Conservation (phyloP, 1,284 basidiomycete genomes). For the Tilletia setariae region DNA sequence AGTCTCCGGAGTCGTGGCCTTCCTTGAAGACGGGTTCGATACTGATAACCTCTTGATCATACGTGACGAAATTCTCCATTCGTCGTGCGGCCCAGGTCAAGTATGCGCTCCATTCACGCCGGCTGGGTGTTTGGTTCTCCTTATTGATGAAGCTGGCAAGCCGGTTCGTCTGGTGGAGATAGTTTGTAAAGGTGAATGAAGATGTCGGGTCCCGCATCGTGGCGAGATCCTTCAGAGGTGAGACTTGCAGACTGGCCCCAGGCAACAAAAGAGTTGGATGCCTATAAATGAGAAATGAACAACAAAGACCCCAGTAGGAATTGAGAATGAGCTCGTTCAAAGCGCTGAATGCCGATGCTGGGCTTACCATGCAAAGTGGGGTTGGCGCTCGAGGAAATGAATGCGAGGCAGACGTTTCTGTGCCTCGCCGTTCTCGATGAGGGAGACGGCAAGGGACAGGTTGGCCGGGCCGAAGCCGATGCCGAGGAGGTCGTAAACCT, state of each 20-base stretch:
- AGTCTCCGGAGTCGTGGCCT: slow-evolving; percentile 13
- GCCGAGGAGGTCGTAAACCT: slow-evolving; percentile 47
- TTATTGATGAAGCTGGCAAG: slow-evolving; percentile 52
- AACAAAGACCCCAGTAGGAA: not conserved
- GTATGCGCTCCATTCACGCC: slow-evolving; percentile 53
- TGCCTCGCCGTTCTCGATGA: slow-evolving; percentile 44
- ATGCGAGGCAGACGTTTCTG: slow-evolving; percentile 32
- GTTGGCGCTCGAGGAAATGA: slow-evolving; percentile 45
- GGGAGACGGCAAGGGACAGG: slow-evolving; percentile 47
- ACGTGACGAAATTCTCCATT: slow-evolving; percentile 42
- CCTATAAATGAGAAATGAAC: not conserved
- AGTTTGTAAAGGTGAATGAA: slow-evolving; percentile 50
- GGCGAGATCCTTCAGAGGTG: slow-evolving; percentile 51
- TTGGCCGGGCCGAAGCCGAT: slow-evolving; percentile 52
- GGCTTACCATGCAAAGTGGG: slow-evolving; percentile 46
- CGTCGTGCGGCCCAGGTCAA: slow-evolving; percentile 49
- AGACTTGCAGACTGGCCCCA: slow-evolving; percentile 52
- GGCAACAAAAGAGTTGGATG: slow-evolving; percentile 50
- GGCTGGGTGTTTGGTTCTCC: slow-evolving; percentile 46
- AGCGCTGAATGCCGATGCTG: not conserved
- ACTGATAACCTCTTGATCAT: slow-evolving; percentile 41
- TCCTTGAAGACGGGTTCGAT: slow-evolving; percentile 39
- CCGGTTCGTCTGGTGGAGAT: slow-evolving; percentile 45
- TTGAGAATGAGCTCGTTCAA: too few species aligned
- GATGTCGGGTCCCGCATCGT: slow-evolving; percentile 53